Base-by-base conservation (phyloP, 2,329 filamentous ascomycete genomes). In the Plectosphaerella plurivora region DNA sequence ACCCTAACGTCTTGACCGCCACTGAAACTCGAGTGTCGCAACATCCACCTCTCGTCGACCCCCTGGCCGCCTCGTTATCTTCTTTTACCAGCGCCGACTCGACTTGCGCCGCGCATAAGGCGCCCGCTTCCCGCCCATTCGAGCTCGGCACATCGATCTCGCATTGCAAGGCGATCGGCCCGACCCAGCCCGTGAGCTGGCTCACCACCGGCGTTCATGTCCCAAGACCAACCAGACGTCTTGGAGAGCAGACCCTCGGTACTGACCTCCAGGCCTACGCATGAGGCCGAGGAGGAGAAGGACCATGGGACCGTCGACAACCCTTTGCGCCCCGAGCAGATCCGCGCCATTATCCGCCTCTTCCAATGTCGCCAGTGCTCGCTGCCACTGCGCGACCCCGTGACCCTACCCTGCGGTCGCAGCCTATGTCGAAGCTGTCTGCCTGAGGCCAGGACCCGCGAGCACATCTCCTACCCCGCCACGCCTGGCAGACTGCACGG, bases 351-450 rank as follows among this genome's bases (percentile, higher is more conserved):
- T 51, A 77, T 95, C 55, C 85, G 86, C 44, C 73, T 94, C 41
- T 78, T 94, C 50, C 90, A 95, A 70, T 97, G 92, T 65, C 79
- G 79, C 11, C 73, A 80, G 56, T 96, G 92, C 67, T 89, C 86
- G 4, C 74, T 73, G 44, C 86, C 87, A 1, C 73, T 94, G 28
- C 75, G 71, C 45, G 76, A 82, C 9, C 89, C 91, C 5, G 77
- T 91, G 52, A 88, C 88, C 0, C 73, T 96, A 5, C 91, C 91
- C 5, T 97, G 92, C 65, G 91, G 91, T 25, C 83, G 87, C 63
- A 86, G 86, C 11, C 69, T 96, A 11, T 97, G 92, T 71, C 84
- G 80, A 61, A 67, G 68, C 48, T 97, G 92, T 68, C 70, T 96
- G 2, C 91, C 91, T 2, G 70, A 81, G 46, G 71, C 84, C 3